Evolutionary conservation across 805 yeast genomes (phyloP).

Genomic region (Candida insectalens): DNA sequence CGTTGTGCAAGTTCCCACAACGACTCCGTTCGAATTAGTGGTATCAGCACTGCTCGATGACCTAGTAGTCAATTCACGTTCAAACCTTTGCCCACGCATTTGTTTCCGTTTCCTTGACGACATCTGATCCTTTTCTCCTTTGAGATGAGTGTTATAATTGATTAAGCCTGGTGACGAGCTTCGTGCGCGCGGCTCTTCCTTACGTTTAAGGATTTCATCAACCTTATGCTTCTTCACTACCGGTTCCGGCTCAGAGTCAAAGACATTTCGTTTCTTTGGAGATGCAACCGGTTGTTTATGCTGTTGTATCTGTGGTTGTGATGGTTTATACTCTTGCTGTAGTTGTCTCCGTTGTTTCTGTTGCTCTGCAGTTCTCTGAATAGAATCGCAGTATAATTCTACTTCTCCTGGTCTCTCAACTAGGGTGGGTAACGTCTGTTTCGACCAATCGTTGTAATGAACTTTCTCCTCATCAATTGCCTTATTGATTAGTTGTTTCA

Average conservation of each 20-base stretch:
- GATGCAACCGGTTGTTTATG: not conserved
- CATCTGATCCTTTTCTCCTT: constrained; percentile 1
- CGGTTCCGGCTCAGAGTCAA: constrained; percentile 1
- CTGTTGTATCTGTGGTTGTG: not conserved
- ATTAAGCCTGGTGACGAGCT: not conserved
- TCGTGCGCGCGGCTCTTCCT: too few relatives aligned
- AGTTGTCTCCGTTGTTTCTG: not conserved
- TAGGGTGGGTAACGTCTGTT: constrained; percentile 38
- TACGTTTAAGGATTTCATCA: too few relatives aligned
- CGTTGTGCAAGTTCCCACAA: constrained; percentile 53
- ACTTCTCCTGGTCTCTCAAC: constrained; percentile 6
- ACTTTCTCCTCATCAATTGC: constrained; percentile 37
- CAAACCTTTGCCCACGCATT: constrained; percentile 42
- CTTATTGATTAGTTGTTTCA: constrained; percentile 36
- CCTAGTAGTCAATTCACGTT: constrained; percentile 17
- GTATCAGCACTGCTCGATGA: constrained; percentile 9
- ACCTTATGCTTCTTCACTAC: constrained; percentile 3
- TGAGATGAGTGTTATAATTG: not conserved
- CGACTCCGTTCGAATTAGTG: constrained; percentile 11
- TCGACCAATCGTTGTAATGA: constrained; percentile 44
- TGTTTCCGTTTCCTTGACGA: constrained; percentile 23
- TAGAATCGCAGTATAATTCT: constrained; percentile 12
- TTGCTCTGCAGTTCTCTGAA: not conserved
- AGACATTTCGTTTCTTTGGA: constrained; percentile 8
- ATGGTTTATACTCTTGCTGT: not conserved